Percentiles rank a stretch among this genome's conserved stretches.
Evolutionary conservation across 345 rosid species (phyloP).

Genomic region (Garcia nutans): DNA sequence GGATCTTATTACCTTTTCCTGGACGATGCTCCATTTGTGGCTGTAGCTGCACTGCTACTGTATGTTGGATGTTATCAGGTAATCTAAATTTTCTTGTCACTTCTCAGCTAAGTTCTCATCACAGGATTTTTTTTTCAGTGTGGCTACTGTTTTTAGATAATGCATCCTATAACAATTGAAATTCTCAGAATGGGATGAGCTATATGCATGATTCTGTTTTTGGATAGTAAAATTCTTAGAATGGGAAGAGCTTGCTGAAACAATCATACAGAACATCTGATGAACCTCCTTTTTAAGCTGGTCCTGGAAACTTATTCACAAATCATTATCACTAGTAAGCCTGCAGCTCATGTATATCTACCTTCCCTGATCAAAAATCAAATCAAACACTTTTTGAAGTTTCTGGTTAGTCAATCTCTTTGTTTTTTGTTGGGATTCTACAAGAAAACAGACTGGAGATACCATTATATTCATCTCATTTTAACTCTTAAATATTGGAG

Average conservation of each 20-base stretch:
- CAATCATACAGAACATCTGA: background rate
- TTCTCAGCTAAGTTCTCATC: background rate
- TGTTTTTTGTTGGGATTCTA: background rate
- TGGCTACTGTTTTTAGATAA: background rate
- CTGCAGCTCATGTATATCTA: background rate
- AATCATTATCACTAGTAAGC: background rate
- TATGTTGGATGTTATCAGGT: constrained; percentile 99
- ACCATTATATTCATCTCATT: background rate
- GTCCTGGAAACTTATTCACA: background rate
- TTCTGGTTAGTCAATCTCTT: background rate
- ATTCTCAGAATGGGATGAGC: background rate
- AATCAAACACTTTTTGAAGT: background rate
- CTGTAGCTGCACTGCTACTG: constrained; percentile 76
- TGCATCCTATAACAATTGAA: background rate
- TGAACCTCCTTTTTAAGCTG: background rate
- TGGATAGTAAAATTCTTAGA: background rate
- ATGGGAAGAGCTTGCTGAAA: background rate
- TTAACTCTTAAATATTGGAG: background rate
- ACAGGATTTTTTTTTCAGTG: constrained; percentile 7
- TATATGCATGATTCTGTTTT: background rate
- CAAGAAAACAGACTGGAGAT: background rate
- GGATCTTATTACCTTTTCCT: constrained; percentile 88
- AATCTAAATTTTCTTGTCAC: constrained; percentile 20
- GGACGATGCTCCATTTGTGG: constrained; percentile 56
- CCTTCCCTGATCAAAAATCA: background rate